Evolutionary conservation across 2,329 filamentous ascomycete species (phyloP).

Genomic region (Fusarium decemcellulare): DNA sequence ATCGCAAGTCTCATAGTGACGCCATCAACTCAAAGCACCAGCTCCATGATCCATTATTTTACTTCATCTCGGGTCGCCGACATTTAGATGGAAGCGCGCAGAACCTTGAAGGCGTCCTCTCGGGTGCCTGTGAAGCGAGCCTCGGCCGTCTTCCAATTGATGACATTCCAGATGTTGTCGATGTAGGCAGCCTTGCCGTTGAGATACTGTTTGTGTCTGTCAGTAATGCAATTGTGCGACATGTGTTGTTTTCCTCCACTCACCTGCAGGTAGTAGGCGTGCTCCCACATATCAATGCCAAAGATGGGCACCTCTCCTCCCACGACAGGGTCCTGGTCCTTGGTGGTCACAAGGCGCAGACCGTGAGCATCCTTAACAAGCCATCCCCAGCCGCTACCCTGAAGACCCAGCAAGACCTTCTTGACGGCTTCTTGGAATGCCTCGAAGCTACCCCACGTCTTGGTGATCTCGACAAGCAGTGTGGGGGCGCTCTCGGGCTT

Average conservation of each 20-base stretch:
- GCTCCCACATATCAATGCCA: constrained; percentile 93
- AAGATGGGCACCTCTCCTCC: constrained; percentile 76
- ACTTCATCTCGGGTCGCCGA: background rate
- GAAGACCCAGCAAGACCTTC: constrained; percentile 76
- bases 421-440: constrained; percentile 77
- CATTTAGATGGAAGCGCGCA: constrained; percentile 58
- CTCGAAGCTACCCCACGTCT: constrained; percentile 78
- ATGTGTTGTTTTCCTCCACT: constrained; percentile 33
- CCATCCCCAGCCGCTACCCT: constrained; percentile 93
- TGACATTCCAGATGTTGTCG: constrained; percentile 82
- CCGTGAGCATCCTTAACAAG: constrained; percentile 75
- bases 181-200: constrained; percentile 84
- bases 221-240: too few species aligned
- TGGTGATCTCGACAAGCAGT: constrained; percentile 72
- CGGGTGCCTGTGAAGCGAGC: constrained; percentile 67
- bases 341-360: constrained; percentile 83
- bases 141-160: constrained; percentile 83
- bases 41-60: background rate
- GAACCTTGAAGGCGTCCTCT: constrained; percentile 62
- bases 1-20: too few species aligned
- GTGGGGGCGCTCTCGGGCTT: constrained; percentile 68
- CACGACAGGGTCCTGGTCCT: constrained; percentile 86
- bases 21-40: background rate
- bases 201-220: constrained; percentile 69
- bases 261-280: constrained; percentile 89